These are phyloP conservation scores for Microascus cirrosus DNA, from an alignment of 2,329 filamentous ascomycete genomes.

Conservation along the genomic window DNA sequence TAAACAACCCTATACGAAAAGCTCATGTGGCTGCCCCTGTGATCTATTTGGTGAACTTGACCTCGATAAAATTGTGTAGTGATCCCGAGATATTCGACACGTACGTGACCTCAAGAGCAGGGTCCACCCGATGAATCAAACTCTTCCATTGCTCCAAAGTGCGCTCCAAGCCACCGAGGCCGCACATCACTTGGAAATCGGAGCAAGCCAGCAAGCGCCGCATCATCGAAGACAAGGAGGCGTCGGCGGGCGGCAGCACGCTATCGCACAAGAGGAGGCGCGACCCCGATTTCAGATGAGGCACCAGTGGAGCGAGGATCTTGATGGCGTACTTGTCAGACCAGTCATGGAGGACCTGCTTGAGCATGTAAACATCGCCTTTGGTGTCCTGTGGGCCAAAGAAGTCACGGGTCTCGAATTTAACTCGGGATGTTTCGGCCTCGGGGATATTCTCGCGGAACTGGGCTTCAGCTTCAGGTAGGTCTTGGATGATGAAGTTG, in stretches of 20 bases:
- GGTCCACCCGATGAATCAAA: background rate
- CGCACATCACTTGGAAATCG: slow-evolving; percentile 35
- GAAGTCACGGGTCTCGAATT: slow-evolving; percentile 24
- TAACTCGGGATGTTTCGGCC: slow-evolving; percentile 19
- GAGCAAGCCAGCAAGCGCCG: background rate
- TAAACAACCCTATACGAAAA: too few species aligned
- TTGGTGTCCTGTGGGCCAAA: slow-evolving; percentile 23
- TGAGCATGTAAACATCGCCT: slow-evolving; percentile 40
- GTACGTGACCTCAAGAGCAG: background rate
- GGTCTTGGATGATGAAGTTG: slow-evolving; percentile 31
- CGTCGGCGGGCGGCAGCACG: slow-evolving; percentile 21
- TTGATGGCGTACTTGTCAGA: slow-evolving; percentile 28
- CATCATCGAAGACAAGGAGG: background rate
- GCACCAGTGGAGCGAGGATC: slow-evolving; percentile 28
- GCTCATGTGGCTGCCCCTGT: too few species aligned
- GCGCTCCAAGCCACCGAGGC: slow-evolving; percentile 26
- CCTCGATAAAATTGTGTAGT: background rate
- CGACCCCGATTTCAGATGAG: slow-evolving; percentile 31
- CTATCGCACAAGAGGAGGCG: slow-evolving; percentile 25
- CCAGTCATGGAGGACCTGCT: slow-evolving; percentile 46
- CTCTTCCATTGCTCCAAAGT: background rate
- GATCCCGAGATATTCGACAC: background rate
- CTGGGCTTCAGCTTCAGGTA: slow-evolving; percentile 21
- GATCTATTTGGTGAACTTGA: too few species aligned
- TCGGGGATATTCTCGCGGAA: slow-evolving; percentile 22